Base-by-base conservation (phyloP, 2,329 filamentous ascomycete genomes). In the Berkeleyomyces basicola region DNA sequence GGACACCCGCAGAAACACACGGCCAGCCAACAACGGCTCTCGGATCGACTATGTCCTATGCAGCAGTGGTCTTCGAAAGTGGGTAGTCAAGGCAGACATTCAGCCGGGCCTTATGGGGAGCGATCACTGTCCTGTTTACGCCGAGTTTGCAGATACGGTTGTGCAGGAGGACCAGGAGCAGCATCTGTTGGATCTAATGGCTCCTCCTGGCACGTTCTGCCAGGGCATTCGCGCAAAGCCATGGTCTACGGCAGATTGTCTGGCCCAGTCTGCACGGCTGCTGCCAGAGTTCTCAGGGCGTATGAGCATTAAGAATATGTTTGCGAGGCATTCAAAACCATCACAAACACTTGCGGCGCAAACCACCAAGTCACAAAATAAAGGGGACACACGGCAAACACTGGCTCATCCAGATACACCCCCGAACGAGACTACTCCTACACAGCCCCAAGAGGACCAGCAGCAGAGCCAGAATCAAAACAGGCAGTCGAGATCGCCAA, bases 111-210 rank as follows among this genome's bases (percentile, higher is more conserved):
- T 97, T 31, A 86, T 95, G 80, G 93, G 93, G 0, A 97, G 92
- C 1, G 93, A 99, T 70, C 93, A 99, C 72, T 99, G 93, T 68
- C 93, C 93, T 0, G 92, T 97, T 0, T 97, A 87, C 71, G 90
- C 85, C 0, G 79, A 81, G 2, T 77, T 95, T 33, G 82, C 16
- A n/a, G 60, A 84, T 16, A 82, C 91, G 43, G 75, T 70, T 2
- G 81, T 96, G 1, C 68, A 70, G 0, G 67, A 80, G 4, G 72
- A 78, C 11, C 79, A 75, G 0, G 68, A 75, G 53, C 72, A 81
- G 55, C 71, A 84, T 67, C 75, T 90, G 2, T 72, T 78, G 37
- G 90, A 96, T 69, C 72, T 93, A 59, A 82, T 96, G 79, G 96
- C 93, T 67, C 86, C 88, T 0, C 70, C 77, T 1, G 87, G 83